These are phyloP conservation scores for Trichoderma sp. DNA, from an alignment of 2,329 filamentous ascomycete species.

Conservation along the genomic window DNA sequence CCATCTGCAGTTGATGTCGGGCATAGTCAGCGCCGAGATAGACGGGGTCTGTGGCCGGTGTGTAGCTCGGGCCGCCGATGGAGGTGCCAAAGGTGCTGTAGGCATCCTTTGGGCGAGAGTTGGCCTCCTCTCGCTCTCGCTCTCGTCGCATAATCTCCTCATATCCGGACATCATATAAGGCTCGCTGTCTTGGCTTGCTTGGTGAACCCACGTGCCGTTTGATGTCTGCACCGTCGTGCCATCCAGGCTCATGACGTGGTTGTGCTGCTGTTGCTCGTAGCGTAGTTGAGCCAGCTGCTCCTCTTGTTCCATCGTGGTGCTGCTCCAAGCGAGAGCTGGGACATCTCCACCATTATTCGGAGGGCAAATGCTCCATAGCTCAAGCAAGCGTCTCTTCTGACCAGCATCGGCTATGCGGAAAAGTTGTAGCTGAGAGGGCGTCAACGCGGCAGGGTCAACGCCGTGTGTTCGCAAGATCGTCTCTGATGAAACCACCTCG, in stretches of 20 bases:
- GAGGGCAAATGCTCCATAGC: conserved; percentile 82
- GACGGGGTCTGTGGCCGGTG: conserved; percentile 67
- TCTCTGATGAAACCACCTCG: conserved; percentile 55
- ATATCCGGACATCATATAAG: conserved; percentile 84
- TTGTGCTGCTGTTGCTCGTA: conserved; percentile 54
- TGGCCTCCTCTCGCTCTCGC: conserved; percentile 51
- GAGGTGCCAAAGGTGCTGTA: conserved; percentile 50
- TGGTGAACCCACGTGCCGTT: conserved; percentile 56
- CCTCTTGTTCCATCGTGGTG: conserved; percentile 60
- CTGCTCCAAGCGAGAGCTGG: conserved; percentile 55
- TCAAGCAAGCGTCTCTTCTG: conserved; percentile 77
- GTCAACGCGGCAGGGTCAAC: conserved; percentile 72
- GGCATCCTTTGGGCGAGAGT: conserved; percentile 44
- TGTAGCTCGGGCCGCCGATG: conserved; percentile 49
- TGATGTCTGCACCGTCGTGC: conserved; percentile 53
- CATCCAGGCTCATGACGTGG: conserved; percentile 56
- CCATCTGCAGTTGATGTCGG: conserved; percentile 53
- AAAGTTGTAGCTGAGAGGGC: conserved; percentile 74
- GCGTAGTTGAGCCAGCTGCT: conserved; percentile 61
- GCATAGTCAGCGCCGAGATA: conserved; percentile 56
- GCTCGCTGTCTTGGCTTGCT: conserved; percentile 60
- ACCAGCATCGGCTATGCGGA: conserved; percentile 70
- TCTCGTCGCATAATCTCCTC: conserved; percentile 67
- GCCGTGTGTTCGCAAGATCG: conserved; percentile 64
- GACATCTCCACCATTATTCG: conserved; percentile 59